A percentile compares a stretch with the other conserved stretches of the same genome.
phyloP scores from a whole-genome alignment of 139 green algal species.

The Coelastrella sp. region DNA sequence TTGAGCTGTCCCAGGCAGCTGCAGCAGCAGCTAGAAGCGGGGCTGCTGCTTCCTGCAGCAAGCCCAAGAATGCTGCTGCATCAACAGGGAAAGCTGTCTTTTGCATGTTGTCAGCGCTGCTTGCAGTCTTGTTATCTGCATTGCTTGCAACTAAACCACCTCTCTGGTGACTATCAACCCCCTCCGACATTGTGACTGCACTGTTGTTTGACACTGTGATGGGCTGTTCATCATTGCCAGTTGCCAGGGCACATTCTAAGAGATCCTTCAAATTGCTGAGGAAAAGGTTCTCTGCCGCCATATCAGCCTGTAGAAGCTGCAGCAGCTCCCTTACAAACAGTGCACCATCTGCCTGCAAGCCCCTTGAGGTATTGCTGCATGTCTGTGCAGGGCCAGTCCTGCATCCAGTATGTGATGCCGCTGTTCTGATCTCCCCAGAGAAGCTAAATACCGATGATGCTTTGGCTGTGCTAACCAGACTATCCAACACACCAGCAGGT shows the following conservation, averaged over 20 bases:
- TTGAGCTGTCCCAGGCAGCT: not conserved
- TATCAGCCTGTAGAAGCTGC: slow-evolving; percentile 23
- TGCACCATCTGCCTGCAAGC: slow-evolving; percentile 25
- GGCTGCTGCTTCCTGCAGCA: slow-evolving; percentile 40
- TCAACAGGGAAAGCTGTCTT: slow-evolving; percentile 32
- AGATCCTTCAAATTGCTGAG: slow-evolving; percentile 30
- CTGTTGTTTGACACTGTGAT: not conserved
- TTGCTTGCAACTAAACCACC: not conserved
- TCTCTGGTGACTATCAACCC: not conserved
- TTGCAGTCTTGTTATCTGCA: not conserved
- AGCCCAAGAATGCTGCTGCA: slow-evolving; percentile 42
- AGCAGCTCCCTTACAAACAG: slow-evolving; percentile 39
- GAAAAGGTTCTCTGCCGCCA: slow-evolving; percentile 17
- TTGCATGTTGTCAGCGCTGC: not conserved
- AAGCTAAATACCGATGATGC: not conserved
- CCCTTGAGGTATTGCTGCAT: not conserved
- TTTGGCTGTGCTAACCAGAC: not conserved
- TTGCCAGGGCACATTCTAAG: slow-evolving; percentile 31
- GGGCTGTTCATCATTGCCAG: not conserved
- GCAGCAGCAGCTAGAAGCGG: slow-evolving; percentile 27
- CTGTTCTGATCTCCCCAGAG: too few species aligned
- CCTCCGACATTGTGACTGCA: not conserved
- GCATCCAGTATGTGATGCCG: too few species aligned
- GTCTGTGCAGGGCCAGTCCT: not conserved
- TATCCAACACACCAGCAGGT: not conserved